These are phyloP conservation scores for Emericellopsis terricola DNA, from an alignment of 495 filamentous ascomycete species.

Conservation along the genomic window DNA sequence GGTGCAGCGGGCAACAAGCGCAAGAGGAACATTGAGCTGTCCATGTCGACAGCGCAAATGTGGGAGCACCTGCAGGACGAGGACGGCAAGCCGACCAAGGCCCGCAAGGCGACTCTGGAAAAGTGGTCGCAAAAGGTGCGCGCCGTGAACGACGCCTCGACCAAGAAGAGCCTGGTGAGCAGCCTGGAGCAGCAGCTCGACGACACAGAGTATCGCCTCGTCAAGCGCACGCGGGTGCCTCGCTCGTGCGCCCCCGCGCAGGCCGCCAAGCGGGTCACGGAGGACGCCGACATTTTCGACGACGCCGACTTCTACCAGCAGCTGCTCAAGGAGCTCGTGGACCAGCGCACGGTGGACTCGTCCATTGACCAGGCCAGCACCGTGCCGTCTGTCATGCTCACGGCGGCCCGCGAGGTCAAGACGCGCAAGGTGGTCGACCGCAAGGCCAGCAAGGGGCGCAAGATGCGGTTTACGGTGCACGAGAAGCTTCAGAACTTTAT, in stretches of 20 bases:
- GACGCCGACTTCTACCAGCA: slow-evolving; percentile 88
- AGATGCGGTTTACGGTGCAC: slow-evolving; percentile 82
- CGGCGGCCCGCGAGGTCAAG: slow-evolving; percentile 65
- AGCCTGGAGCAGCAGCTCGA: slow-evolving; percentile 60
- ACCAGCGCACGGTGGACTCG: slow-evolving; percentile 50
- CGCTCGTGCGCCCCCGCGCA: slow-evolving; percentile 59
- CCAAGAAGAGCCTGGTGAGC: slow-evolving; percentile 47
- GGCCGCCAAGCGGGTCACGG: slow-evolving; percentile 29
- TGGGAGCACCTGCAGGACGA: slow-evolving; percentile 52
- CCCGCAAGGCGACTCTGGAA: slow-evolving; percentile 38
- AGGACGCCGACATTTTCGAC: slow-evolving; percentile 53
- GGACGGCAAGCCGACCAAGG: slow-evolving; percentile 34
- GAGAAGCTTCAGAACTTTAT: slow-evolving; percentile 98
- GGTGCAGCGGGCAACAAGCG: slow-evolving; percentile 31
- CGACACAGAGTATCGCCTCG: slow-evolving; percentile 39
- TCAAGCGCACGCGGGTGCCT: slow-evolving; percentile 45
- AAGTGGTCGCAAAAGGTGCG: slow-evolving; percentile 50
- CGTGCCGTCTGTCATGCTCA: slow-evolving; percentile 28
- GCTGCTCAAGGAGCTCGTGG: slow-evolving; percentile 78
- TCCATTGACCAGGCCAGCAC: slow-evolving; percentile 21
- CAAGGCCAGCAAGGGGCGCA: slow-evolving; percentile 87
- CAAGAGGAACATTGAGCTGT: slow-evolving; percentile 31
- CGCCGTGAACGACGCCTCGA: slow-evolving; percentile 34
- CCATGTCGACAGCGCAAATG: slow-evolving; percentile 38
- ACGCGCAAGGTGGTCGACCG: slow-evolving; percentile 72